Evolutionary conservation across 2,329 filamentous ascomycete species (phyloP), one percentile per base, ranked within the genome.

Genomic region (Aspergillus brunneoviolaceus): DNA sequence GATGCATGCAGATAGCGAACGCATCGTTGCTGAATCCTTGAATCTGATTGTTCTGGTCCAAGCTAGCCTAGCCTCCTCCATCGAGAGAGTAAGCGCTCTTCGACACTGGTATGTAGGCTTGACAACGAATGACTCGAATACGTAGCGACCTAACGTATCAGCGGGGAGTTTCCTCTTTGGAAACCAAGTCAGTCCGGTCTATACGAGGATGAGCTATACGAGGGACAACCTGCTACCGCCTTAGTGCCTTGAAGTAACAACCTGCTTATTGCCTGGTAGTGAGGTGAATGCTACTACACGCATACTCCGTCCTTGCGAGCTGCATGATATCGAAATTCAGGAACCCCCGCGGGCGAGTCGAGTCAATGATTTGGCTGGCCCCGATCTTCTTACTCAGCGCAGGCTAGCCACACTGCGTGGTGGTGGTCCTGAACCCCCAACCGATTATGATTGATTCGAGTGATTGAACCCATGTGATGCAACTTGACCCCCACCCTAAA

Each of bases 401-500:
- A 12, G 25, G 19, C 10, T 29, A 29, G 48, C 14, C 52, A 19
- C 42, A 42, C 52, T 48, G 25, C 25, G 25, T 27, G 48, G 52
- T 29, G n/a, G 35, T 29, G n/a, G 35, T n/a, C 49, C 19, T 62
- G 47, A 55, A 27, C 3, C 39, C 16, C 51, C 58, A 56, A 63
- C 58, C 27, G 55, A 55, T 58, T 60, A 9, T 27, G 6, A 27
- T 9, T 29, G 27, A 29, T 7, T 29, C 23, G 4, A 23, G 2
- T 29, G 27, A 29, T 29, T 29, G 27, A 29, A 29, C 27, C 27
- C 53, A 62, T 59, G 50, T 54, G 56, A 56, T 54, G 59, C 16
- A 53, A 71, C 39, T 16, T 16, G 14, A 45, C 72, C 72, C 72
- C 72, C 72, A 73, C 72, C 50, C 71, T 72, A 72, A 61, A 35